Percentiles rank a stretch among this genome's conserved stretches.
Evolutionary conservation across 805 yeast genomes (phyloP).

Genomic region (Saccharomycopsis capsularis): DNA sequence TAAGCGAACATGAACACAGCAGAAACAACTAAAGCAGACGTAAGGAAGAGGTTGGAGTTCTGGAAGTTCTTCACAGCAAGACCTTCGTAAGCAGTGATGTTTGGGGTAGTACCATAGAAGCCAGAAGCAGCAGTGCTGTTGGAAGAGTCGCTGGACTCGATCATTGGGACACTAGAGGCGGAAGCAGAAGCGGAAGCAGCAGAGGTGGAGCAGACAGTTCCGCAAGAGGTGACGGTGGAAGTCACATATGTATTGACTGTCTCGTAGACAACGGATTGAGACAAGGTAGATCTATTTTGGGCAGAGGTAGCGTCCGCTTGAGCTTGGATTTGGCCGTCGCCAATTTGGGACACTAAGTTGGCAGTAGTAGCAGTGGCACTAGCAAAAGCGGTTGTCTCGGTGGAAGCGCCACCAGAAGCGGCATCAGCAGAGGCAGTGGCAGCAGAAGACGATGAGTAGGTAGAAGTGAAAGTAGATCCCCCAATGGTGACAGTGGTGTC

Average conservation of each 20-base stretch:
- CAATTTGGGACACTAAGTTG: conserved; percentile 17
- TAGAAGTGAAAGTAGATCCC: conserved; percentile 5
- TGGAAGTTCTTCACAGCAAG: neutral
- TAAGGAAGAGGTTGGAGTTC: neutral
- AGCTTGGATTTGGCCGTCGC: conserved; percentile 20
- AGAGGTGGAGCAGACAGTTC: neutral
- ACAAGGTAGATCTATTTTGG: neutral
- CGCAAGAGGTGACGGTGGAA: neutral
- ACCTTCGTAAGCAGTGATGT: conserved; percentile 1
- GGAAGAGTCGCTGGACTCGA: neutral
- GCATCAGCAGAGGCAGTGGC: conserved; percentile 15
- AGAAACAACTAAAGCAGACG: neutral
- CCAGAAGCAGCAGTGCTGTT: neutral
- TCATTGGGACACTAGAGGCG: neutral
- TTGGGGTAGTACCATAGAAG: neutral
- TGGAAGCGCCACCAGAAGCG: conserved; percentile 13
- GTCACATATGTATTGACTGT: neutral
- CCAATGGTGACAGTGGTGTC: conserved; percentile 15
- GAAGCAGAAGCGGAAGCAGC: conserved; percentile 2
- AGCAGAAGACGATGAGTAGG: conserved; percentile 14
- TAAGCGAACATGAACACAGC: neutral
- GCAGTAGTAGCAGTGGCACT: conserved; percentile 20
- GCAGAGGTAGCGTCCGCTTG: conserved; percentile 20
- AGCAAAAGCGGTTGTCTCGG: conserved; percentile 24
- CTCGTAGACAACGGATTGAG: neutral